Conservation (phyloP, 2,329 filamentous ascomycete species). For the Stemphylium vesicarium region DNA sequence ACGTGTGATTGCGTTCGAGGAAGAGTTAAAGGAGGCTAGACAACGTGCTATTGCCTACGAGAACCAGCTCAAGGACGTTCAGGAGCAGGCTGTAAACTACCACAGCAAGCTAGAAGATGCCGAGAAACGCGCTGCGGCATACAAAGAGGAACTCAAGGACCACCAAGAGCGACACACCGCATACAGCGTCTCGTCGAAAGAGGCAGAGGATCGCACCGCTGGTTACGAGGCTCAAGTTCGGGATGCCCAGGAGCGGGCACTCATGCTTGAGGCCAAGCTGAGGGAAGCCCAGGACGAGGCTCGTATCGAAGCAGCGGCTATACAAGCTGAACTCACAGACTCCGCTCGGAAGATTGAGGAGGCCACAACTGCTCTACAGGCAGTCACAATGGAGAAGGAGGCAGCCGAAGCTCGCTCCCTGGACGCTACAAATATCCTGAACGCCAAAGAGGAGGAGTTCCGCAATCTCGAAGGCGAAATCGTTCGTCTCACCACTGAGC, state of each 20-base stretch:
- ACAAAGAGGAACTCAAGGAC: slow-evolving; percentile 40
- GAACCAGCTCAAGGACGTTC: slow-evolving; percentile 41
- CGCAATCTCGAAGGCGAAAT: slow-evolving; percentile 65
- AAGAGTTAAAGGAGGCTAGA: slow-evolving; percentile 33
- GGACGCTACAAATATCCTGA: slow-evolving; percentile 37
- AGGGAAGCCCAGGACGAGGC: slow-evolving; percentile 43
- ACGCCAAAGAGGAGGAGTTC: slow-evolving; percentile 46
- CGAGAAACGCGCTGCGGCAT: slow-evolving; percentile 34
- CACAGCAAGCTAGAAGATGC: slow-evolving; percentile 37
- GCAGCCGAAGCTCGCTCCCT: slow-evolving; percentile 39
- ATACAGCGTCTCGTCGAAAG: slow-evolving; percentile 29
- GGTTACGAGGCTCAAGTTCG: slow-evolving; percentile 43
- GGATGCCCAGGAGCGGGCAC: slow-evolving; percentile 41
- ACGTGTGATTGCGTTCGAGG: slow-evolving; percentile 38
- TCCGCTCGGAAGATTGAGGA: slow-evolving; percentile 43
- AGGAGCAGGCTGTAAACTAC: slow-evolving; percentile 37
- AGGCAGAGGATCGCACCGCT: slow-evolving; percentile 29
- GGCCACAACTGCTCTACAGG: slow-evolving; percentile 30
- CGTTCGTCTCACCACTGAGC: slow-evolving; percentile 72
- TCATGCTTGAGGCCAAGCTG: slow-evolving; percentile 43
- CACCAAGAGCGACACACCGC: slow-evolving; percentile 35
- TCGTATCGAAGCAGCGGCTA: slow-evolving; percentile 42
- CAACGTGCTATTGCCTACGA: slow-evolving; percentile 42
- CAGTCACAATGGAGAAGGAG: slow-evolving; percentile 40
- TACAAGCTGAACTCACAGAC: slow-evolving; percentile 45